These are phyloP conservation scores for Lanzia echinophila DNA, from an alignment of 2,329 filamentous ascomycete species.

Conservation along the genomic window DNA sequence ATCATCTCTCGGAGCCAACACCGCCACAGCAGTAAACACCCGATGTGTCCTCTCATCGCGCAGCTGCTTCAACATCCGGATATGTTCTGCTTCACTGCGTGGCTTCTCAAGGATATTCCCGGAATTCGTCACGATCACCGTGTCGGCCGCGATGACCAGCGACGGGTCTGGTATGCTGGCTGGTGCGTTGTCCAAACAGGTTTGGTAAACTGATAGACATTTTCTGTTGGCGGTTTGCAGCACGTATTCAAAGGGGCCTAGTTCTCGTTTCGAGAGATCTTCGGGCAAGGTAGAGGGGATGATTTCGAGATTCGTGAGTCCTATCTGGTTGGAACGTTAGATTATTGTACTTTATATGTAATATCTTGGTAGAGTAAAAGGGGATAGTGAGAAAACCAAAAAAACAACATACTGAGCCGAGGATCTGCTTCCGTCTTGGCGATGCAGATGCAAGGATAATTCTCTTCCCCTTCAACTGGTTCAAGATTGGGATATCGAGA, in stretches of 20 bases:
- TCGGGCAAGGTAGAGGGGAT: slow-evolving; percentile 78
- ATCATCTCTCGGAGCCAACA: slow-evolving; percentile 75
- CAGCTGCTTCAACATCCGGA: slow-evolving; percentile 74
- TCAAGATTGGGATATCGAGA: slow-evolving; percentile 73
- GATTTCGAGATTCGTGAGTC: slow-evolving; percentile 75
- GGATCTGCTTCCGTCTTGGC: slow-evolving; percentile 73
- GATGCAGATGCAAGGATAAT: slow-evolving; percentile 88
- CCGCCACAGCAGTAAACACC: slow-evolving; percentile 78
- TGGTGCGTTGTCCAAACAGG: slow-evolving; percentile 34
- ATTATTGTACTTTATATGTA: neutral
- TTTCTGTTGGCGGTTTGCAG: slow-evolving; percentile 80
- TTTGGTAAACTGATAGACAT: slow-evolving; percentile 58
- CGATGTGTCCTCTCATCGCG: slow-evolving; percentile 72
- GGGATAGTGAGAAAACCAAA: neutral
- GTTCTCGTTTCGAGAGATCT: slow-evolving; percentile 67
- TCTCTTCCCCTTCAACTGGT: slow-evolving; percentile 67
- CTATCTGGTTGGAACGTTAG: slow-evolving; percentile 48
- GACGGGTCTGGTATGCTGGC: slow-evolving; percentile 56
- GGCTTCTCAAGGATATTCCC: slow-evolving; percentile 91
- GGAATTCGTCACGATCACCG: slow-evolving; percentile 70
- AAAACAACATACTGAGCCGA: slow-evolving; percentile 53
- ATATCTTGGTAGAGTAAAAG: neutral
- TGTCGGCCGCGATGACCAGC: slow-evolving; percentile 85
- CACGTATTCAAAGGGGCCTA: slow-evolving; percentile 86
- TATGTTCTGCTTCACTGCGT: slow-evolving; percentile 69